Base-by-base conservation (phyloP, 441 rosid genomes). In the Hypseocharis bilobata region DNA sequence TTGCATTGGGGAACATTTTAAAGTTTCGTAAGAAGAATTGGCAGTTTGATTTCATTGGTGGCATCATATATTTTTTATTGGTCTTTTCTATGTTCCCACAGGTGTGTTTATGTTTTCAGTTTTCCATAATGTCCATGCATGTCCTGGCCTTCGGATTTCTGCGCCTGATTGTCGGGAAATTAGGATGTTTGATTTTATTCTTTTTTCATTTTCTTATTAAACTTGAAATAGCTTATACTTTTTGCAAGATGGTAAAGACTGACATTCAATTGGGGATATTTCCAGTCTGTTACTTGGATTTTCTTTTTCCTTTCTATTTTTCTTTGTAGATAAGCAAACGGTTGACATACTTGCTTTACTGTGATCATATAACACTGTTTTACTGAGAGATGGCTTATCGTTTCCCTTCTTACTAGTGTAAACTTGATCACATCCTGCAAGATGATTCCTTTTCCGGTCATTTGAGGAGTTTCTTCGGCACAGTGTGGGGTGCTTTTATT, bases 41-140 rank as follows among this genome's bases (percentile, higher is more conserved):
- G 99, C 99, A 93, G 55, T 93, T 93, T 68, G 99, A 93, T 83
- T 84, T 91, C 69, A 93, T 93, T 61, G 99, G 99, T 65, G 99
- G 99, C 73, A 84, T 93, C 71, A 85, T 93, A 78, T 93, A 93
- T 83, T 93, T 93, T 64, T 69, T 93, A 58, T 70, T 93, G 83
- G 91, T 81, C 73, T 94, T 89, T 70, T 93, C 99, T 22, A 76
- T 86, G 85, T 93, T 93, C 69, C 99, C 99, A 17, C 97, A 86
- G 89, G 99, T 93, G 71, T 56, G 81, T 70, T 49, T 64, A 62
- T 67, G 62, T 70, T n/a, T 54, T 60, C 54, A 30, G 11, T 67
- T 62, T 14, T 68, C 63, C 47, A 68, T 32, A 34, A 28, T 55
- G 54, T 11, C 58, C 42, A 47, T 25, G 59, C 29, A 58, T 65